phyloP scores from a whole-genome alignment of 805 yeast genomes.

The Cyberlindnera bimundalis region DNA sequence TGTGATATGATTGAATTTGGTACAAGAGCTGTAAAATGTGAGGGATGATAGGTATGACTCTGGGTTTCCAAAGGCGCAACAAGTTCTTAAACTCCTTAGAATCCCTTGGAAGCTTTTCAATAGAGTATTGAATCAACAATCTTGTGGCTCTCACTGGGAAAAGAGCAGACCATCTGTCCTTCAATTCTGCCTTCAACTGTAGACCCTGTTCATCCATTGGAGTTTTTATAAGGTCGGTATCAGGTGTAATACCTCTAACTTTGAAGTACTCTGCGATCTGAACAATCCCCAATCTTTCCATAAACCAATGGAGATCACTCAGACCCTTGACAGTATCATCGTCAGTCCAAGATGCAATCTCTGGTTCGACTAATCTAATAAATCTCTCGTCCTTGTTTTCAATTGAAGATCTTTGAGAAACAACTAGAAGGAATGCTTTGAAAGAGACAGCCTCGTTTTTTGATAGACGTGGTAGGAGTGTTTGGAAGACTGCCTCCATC shows the following conservation, averaged over 20 bases:
- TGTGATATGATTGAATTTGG: conserved; percentile 92
- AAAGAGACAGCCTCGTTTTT: conserved; percentile 93
- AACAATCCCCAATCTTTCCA: conserved; percentile 95
- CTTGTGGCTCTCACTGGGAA: conserved; percentile 96
- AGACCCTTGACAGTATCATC: conserved; percentile 88
- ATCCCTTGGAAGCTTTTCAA: conserved; percentile 82
- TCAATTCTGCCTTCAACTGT: conserved; percentile 67
- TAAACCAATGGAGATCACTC: conserved; percentile 91
- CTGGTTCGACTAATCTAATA: conserved; percentile 88
- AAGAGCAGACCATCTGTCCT: conserved; percentile 88
- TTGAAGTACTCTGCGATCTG: conserved; percentile 89
- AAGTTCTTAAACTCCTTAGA: conserved; percentile 67
- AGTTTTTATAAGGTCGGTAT: conserved; percentile 70
- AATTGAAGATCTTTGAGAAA: conserved; percentile 80
- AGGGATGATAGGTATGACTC: conserved; percentile 88
- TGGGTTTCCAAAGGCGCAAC: conserved; percentile 83
- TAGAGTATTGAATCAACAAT: conserved; percentile 90
- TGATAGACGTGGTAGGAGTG: conserved; percentile 68
- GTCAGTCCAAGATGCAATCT: conserved; percentile 87
- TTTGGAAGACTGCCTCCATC: conserved; percentile 75
- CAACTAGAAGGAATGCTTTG: conserved; percentile 86
- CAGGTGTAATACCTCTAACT: conserved; percentile 72
- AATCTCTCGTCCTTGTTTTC: conserved; percentile 75
- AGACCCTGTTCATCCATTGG: conserved; percentile 90
- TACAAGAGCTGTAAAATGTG: conserved; percentile 82